These are phyloP conservation scores for Kalaharituber pfeilii DNA, from an alignment of 2,329 filamentous ascomycete genomes.

Conservation along the genomic window DNA sequence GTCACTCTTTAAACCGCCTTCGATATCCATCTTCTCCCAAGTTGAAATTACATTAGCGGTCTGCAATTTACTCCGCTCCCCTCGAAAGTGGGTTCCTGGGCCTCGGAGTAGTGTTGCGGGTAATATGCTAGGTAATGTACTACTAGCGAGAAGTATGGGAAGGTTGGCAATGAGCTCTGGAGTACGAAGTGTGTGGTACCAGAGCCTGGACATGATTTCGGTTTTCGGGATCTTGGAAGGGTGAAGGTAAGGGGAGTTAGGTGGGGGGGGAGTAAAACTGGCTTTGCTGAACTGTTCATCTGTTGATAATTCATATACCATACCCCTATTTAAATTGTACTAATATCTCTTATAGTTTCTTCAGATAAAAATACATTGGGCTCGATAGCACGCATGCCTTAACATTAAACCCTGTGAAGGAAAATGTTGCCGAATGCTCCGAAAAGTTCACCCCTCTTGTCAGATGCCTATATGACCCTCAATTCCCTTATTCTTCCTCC, in stretches of 20 bases:
- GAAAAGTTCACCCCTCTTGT: neutral
- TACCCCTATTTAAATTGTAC: too few relatives aligned
- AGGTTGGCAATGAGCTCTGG: too few relatives aligned
- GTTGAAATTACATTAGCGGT: neutral
- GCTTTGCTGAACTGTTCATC: neutral
- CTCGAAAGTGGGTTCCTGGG: neutral
- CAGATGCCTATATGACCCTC: too few relatives aligned
- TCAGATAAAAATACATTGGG: neutral
- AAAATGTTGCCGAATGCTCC: too few relatives aligned
- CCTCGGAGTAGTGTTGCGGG: neutral
- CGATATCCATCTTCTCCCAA: neutral
- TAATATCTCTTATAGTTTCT: neutral
- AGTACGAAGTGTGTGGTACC: neutral
- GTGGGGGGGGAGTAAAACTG: neutral
- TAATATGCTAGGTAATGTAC: neutral
- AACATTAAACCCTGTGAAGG: too few relatives aligned
- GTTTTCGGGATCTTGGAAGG: neutral
- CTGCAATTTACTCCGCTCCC: too few relatives aligned
- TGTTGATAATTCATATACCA: neutral
- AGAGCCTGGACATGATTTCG: neutral
- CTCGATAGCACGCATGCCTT: too few relatives aligned
- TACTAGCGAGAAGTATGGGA: neutral
- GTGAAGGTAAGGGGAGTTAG: conserved; percentile 1
- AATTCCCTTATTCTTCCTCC: neutral
- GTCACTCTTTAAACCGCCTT: neutral